Evolutionary conservation across 345 rosid genomes (phyloP).

Genomic region (Eucalyptus decipiens): DNA sequence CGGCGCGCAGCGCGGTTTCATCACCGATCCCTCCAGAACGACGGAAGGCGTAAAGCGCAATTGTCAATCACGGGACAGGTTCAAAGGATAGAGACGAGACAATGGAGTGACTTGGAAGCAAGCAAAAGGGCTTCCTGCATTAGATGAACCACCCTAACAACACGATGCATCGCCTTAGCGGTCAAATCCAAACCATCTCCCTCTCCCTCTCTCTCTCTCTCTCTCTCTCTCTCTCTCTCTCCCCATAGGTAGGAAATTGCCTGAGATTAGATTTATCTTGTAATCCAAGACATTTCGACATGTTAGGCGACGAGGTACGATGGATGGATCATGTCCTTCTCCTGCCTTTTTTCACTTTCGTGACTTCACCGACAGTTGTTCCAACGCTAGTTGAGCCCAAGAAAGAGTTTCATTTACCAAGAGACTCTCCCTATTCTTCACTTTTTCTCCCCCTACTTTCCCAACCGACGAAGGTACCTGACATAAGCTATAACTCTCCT

Average conservation of each 20-base stretch:
- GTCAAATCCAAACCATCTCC: not conserved
- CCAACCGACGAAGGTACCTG: not conserved
- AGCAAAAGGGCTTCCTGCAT: not conserved
- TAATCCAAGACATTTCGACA: not conserved
- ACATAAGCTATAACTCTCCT: not conserved
- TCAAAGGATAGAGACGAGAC: not conserved
- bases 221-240: not conserved
- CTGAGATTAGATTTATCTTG: not conserved
- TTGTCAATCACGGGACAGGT: not conserved
- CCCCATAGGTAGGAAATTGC: not conserved
- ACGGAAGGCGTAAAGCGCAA: not conserved
- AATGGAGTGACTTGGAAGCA: not conserved
- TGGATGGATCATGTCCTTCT: not conserved
- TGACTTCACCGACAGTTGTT: not conserved
- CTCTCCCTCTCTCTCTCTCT: not conserved
- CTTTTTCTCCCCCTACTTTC: not conserved
- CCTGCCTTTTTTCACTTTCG: not conserved
- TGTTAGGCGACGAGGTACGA: not conserved
- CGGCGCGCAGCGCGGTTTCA: not conserved
- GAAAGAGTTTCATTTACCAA: not conserved
- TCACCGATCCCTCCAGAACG: not conserved
- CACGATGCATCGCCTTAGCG: not conserved
- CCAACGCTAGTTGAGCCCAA: not conserved
- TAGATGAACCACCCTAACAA: not conserved
- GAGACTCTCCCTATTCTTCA: not conserved